phyloP scores from a whole-genome alignment of 225 moss, liverwort and hornwort species.

The Neckera pumila region DNA sequence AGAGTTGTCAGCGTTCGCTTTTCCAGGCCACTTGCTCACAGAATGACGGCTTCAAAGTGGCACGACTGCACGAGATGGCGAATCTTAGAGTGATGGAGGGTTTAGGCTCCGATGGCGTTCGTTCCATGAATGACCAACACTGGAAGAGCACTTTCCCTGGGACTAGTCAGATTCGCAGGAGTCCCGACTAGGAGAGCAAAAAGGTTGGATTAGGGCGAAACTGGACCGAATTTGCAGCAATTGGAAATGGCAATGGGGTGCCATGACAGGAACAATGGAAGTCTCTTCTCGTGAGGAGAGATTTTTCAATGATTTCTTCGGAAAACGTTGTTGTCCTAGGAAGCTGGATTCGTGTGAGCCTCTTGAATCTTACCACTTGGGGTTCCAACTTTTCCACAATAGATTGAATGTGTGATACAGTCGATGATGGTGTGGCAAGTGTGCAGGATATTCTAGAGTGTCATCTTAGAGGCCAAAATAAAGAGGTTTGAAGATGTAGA shows the following conservation, averaged over 20 bases:
- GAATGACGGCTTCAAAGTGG: background rate
- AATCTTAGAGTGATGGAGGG: constrained; percentile 18
- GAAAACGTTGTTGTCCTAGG: background rate
- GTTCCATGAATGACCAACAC: background rate
- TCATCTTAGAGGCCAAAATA: background rate
- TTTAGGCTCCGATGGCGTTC: background rate
- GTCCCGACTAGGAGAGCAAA: constrained; percentile 9
- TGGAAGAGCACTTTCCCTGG: constrained; percentile 3
- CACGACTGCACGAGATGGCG: background rate
- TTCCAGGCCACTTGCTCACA: background rate
- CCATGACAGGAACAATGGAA: background rate
- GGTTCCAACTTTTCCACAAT: background rate
- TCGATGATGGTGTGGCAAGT: background rate
- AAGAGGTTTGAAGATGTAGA: background rate
- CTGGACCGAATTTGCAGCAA: background rate
- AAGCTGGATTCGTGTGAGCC: background rate
- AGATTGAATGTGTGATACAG: background rate
- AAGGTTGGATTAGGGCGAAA: background rate
- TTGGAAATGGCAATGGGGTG: background rate
- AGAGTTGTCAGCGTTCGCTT: background rate
- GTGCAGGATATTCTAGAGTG: background rate
- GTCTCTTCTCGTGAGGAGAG: background rate
- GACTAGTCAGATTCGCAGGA: constrained; percentile 8
- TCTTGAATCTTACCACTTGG: background rate
- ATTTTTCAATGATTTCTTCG: background rate